Evolutionary conservation across 1,139 yeast genomes (phyloP).

Genomic region (Tardiomyces digboiensis): DNA sequence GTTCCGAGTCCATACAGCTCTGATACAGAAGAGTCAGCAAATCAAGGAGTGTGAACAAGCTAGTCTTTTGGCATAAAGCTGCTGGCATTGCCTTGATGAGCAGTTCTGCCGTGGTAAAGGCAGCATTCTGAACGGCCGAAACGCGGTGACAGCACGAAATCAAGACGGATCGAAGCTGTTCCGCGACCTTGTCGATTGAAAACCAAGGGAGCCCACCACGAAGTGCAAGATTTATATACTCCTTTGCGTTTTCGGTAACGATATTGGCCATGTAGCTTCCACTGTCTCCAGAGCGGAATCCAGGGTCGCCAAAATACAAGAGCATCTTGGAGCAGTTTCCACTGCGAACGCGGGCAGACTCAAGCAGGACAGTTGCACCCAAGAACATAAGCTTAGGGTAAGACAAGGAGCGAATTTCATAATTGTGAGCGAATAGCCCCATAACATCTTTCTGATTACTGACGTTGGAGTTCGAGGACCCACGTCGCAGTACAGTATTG

Average conservation of each 20-base stretch:
- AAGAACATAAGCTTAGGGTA: constrained; percentile 82
- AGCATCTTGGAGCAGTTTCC: constrained; percentile 76
- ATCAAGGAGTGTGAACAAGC: constrained; percentile 74
- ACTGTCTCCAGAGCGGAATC: constrained; percentile 62
- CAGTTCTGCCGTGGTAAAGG: constrained; percentile 68
- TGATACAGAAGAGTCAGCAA: constrained; percentile 68
- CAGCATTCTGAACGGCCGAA: constrained; percentile 66
- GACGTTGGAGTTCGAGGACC: constrained; percentile 75
- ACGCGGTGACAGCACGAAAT: constrained; percentile 72
- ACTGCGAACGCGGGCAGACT: constrained; percentile 63
- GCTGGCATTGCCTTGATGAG: constrained; percentile 69
- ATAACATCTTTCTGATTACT: constrained; percentile 59
- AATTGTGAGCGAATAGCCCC: constrained; percentile 12
- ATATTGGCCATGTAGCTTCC: constrained; percentile 61
- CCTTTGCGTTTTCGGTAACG: constrained; percentile 49
- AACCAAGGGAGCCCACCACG: constrained; percentile 30
- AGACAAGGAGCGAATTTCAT: constrained; percentile 42
- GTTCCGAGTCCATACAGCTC: constrained; percentile 79
- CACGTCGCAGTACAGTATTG: constrained; percentile 84
- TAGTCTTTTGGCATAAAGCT: constrained; percentile 61
- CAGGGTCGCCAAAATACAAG: constrained; percentile 79
- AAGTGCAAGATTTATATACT: constrained; percentile 40
- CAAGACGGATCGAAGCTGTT: constrained; percentile 60
- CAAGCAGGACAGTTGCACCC: constrained; percentile 73
- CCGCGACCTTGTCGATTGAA: constrained; percentile 50